Evolutionary conservation across 2,329 filamentous ascomycete species (phyloP), one percentile per base, ranked within the genome.

Genomic region (Claviceps quebecensis): DNA sequence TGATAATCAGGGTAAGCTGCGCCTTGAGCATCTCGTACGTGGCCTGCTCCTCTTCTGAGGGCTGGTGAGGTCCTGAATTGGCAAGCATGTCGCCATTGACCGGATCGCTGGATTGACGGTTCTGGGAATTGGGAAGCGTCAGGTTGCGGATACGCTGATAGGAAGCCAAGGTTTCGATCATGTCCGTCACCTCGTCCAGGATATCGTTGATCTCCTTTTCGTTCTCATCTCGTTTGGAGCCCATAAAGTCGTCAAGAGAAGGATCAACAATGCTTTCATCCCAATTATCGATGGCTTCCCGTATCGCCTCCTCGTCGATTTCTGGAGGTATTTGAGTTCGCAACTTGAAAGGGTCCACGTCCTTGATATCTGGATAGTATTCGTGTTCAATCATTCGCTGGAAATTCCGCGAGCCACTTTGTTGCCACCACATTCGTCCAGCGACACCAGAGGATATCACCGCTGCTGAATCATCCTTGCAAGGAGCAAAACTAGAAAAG

Each of bases 401-500:
- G 58, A 84, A 87, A 51, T 71, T 77, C 54, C 77, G 78, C 57
- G 80, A 76, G 29, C 86, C 86, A 49, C 77, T 70, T 55, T 79
- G 80, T 61, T 87, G 81, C 84, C 86, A 91, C 84, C 86, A 90
- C 47, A 90, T 68, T 59, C 79, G 78, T 49, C 81, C 80, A 53
- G 86, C 78, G 48, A 80, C 74, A 37, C 79, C 78, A 1, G 82
- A 80, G 0, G 86, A 79, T 3, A 88, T 72, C 52, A 89, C 72
- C 5, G 86, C 83, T 13, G 76, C 78, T 3, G 84, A 76, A 61
- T 90, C 82, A 63, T 91, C 86, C 58, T 79, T 83, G 49, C 77
- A 81, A 0, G 86, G 86, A 5, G 86, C 86, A 63, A 90, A 91
- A 60, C 83, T 86, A 0, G 84, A 88, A 64, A 89, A 91, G 1